Base-by-base conservation (phyloP, 2,329 filamentous ascomycete genomes). In the Neonectria faginata region DNA sequence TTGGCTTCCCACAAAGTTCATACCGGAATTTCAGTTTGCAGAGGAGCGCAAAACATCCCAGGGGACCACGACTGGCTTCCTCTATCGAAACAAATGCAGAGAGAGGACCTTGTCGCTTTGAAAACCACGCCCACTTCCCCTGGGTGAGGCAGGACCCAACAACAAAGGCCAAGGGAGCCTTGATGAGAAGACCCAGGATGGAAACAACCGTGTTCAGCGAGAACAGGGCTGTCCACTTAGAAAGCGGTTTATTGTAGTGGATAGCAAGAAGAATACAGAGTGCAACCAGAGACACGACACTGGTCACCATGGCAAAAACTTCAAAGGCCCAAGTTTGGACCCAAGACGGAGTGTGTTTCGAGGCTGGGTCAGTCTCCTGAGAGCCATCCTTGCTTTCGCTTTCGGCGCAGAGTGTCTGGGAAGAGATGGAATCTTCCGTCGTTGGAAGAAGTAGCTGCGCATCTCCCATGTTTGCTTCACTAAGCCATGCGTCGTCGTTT, bases 41-140 rank as follows among this genome's bases (percentile, higher is more conserved):
- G 7, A 62, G 33, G 1, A 58, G 22, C 7, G 8, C 4, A 1
- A 62, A 10, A 20, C 60, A 52, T 2, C 60, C 60, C 27, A 62
- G 12, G 2, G 60, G 54, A 6, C 60, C 60, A 2, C 60, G 54
- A 5, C 60, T 54, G 16, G 60, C 54, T 20, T 62, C 60, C 12
- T 62, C 60, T 9, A 62, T 58, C 11, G 60, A 31, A n/a, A 62
- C 48, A 5, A 62, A 62, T 6, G 53, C 20, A 22, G 54, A 52
- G 6, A 53, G 9, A 5, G 54, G 54, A 2, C 60, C 54, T 12
- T 58, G 54, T 6, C 47, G 22, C 9, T 31, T 53, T 14, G 39
- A 33, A 11, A 62, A 62, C 54, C 39, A 53, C 3, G n/a, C 20
- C 60, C 60, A 62, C 29, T 62, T 62, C 1, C 36, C 47, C 16